A percentile compares a stretch with the other conserved stretches of the same genome.
Conservation (phyloP, 108 stramenopile genomes). For the Cyclotella choctawhatcheeana region DNA sequence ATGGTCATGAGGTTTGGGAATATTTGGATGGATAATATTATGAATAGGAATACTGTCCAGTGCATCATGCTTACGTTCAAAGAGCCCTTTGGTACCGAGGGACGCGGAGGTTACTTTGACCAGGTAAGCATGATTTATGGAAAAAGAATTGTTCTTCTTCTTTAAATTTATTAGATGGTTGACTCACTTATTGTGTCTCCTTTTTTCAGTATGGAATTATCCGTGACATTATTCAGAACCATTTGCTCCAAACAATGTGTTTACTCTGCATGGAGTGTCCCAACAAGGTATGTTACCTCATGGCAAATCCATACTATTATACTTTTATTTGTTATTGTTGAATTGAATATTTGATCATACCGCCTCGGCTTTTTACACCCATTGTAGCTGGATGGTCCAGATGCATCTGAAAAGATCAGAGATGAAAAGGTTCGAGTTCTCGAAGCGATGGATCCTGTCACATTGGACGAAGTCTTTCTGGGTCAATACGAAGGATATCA, state of each 20-base stretch:
- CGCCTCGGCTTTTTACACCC: neutral
- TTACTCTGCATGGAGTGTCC: constrained; percentile 88
- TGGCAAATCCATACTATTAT: neutral
- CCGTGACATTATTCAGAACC: constrained; percentile 95
- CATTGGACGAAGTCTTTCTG: constrained; percentile 84
- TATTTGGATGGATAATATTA: constrained; percentile 90
- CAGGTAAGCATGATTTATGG: constrained; percentile 28
- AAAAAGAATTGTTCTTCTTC: neutral
- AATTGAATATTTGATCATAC: too few species aligned
- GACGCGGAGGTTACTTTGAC: constrained; percentile 95
- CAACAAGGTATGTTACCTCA: constrained; percentile 48
- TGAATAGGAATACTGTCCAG: constrained; percentile 75
- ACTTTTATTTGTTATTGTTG: neutral
- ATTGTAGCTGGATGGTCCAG: constrained; percentile 56
- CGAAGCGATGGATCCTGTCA: constrained; percentile 77
- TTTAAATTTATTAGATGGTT: too few species aligned
- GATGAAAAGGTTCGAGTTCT: constrained; percentile 95
- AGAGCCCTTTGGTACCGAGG: constrained; percentile 86
- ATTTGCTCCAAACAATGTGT: constrained; percentile 91
- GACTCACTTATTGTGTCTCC: too few species aligned
- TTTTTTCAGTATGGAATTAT: constrained; percentile 96
- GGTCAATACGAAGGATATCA: constrained; percentile 96
- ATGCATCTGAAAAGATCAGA: constrained; percentile 85
- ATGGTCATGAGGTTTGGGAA: constrained; percentile 93
- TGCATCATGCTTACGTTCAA: constrained; percentile 87